Evolutionary conservation across 1,284 basidiomycete genomes (phyloP), one percentile per base, ranked within the genome.

Genomic region (Ustilago bromivora): DNA sequence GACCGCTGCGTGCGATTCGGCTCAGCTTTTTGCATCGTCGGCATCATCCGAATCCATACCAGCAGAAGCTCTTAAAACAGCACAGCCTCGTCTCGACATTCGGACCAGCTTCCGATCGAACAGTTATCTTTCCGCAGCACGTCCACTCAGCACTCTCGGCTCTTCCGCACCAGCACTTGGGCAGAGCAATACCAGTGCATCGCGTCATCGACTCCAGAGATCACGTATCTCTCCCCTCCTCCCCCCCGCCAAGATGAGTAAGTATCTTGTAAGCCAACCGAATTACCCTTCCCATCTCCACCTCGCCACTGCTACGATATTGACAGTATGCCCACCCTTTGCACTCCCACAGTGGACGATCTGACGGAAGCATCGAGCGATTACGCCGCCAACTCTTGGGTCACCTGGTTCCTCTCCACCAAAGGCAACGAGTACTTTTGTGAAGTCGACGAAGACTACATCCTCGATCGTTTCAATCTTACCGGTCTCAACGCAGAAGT

Each of bases 401-500:
- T 97, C 82, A 94, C 95, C 7, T 98, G 96, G 96, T 99, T 98
- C 87, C 89, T 99, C 34, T 95, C 95, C 8, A 96, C 95, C n/a
- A 96, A 87, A 69, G 87, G 87, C 54, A 88, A 88, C 88, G 96
- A 99, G 88, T 99, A 99, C 89, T 99, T 98, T 87, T 98, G 96
- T 87, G 96, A 99, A 88, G 94, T 99, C 78, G 97, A 99, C 86
- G 96, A 98, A 85, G 96, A 98, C 88, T 99, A 98, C 87, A 98
- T 99, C 82, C 90, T 98, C 57, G 96, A 99, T 88, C 91, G 96
- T 54, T 98, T 99, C 91, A 99, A 98, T 87, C 89, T 99, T 64
- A 99, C 96, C 0, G 96, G 97, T 2, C 89, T 98, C 71, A 98
- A 98, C 88, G 93, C 93, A 77, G 96, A 99, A 87, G 95, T 98